These are phyloP conservation scores for Leccinum aurantiacum DNA, from an alignment of 768 basidiomycete species.

Conservation along the genomic window DNA sequence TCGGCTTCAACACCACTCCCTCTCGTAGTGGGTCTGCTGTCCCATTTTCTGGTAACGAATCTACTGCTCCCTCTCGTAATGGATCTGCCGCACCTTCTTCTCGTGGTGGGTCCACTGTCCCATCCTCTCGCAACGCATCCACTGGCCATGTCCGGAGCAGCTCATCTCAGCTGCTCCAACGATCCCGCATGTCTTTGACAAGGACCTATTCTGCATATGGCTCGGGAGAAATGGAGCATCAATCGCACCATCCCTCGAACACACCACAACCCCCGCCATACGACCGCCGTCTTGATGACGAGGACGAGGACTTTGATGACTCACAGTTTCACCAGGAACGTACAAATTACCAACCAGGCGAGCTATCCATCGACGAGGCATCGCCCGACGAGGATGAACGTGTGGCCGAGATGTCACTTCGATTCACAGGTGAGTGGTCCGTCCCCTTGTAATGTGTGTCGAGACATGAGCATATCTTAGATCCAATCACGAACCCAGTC, in stretches of 20 bases:
- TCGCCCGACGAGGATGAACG: background rate
- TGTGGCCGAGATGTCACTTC: background rate
- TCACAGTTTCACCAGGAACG: background rate
- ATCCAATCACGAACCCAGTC: background rate
- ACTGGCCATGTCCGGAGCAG: background rate
- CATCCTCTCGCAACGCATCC: background rate
- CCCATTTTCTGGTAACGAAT: background rate
- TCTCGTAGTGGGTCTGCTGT: background rate
- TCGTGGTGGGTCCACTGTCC: background rate
- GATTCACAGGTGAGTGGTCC: background rate
- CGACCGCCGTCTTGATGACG: background rate
- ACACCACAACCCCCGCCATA: background rate
- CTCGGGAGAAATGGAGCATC: background rate
- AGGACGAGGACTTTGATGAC: background rate
- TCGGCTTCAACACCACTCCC: background rate
- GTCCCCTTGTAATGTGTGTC: background rate
- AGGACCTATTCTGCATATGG: background rate
- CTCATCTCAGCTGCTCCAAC: background rate
- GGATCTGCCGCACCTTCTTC: background rate
- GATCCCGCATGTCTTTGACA: background rate
- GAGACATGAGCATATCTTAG: background rate
- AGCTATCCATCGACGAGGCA: background rate
- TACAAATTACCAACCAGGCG: background rate
- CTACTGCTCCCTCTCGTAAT: background rate
- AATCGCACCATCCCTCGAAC: background rate